phyloP scores from a whole-genome alignment of 2,329 filamentous ascomycete genomes.

The Tricladium varicosporioides region DNA sequence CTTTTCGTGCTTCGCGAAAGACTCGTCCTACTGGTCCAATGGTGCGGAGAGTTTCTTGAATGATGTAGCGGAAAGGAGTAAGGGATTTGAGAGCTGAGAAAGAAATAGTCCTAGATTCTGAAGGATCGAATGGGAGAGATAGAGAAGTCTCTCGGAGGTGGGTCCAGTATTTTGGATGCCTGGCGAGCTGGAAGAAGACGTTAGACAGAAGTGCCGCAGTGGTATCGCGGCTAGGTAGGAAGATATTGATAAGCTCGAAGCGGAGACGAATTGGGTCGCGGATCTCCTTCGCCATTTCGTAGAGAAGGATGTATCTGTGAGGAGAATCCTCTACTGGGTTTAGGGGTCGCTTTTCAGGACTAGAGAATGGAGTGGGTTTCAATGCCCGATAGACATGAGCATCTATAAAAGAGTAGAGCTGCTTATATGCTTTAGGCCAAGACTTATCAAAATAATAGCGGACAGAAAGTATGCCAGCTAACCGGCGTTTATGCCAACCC shows the following conservation, averaged over 20 bases:
- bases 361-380: not conserved
- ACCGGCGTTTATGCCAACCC: too few relatives aligned
- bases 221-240: conserved; percentile 4
- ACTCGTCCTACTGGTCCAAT: not conserved
- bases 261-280: conserved; percentile 7
- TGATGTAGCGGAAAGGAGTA: not conserved
- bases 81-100: too few relatives aligned
- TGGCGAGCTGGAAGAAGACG: conserved; percentile 1
- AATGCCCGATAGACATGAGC: too few relatives aligned
- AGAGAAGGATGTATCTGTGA: conserved; percentile 5
- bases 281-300: conserved; percentile 9
- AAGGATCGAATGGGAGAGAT: not conserved
- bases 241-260: conserved; percentile 5
- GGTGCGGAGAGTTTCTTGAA: not conserved
- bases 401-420: too few relatives aligned
- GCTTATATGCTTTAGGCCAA: too few relatives aligned
- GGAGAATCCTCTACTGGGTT: not conserved
- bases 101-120: too few relatives aligned
- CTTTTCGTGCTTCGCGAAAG: not conserved
- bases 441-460: too few relatives aligned
- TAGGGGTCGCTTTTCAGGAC: not conserved
- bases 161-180: conserved; percentile 1
- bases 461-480: too few relatives aligned
- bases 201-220: conserved; percentile 3
- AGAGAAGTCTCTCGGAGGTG: conserved; percentile 1